phyloP scores from a whole-genome alignment of 2,329 filamentous ascomycete species.

The Fusarium longipes region DNA sequence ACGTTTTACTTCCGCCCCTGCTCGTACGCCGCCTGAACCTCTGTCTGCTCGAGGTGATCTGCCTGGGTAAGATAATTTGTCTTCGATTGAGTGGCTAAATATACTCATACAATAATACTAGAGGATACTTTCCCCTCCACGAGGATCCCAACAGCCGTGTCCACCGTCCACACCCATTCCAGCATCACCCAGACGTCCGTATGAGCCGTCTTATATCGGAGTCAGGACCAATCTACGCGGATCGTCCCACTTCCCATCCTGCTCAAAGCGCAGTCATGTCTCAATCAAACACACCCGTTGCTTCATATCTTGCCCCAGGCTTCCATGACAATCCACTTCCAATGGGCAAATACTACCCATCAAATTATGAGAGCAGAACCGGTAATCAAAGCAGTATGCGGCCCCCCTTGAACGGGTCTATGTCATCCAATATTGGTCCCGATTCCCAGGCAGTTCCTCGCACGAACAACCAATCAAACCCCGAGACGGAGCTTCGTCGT shows the following conservation, averaged over 20 bases:
- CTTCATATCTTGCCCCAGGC: conserved; percentile 64
- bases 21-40: conserved; percentile 60
- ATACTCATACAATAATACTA: conserved; percentile 47
- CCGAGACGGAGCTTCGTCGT: conserved; percentile 60
- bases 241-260: conserved; percentile 46
- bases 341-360: conserved; percentile 72
- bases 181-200: conserved; percentile 52
- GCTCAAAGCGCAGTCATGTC: conserved; percentile 33
- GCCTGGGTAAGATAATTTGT: conserved; percentile 61
- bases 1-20: conserved; percentile 54
- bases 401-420: conserved; percentile 42
- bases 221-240: conserved; percentile 43
- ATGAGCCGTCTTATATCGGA: conserved; percentile 54
- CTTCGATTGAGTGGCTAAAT: background rate
- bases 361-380: conserved; percentile 65
- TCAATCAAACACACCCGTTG: conserved; percentile 57
- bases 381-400: conserved; percentile 38
- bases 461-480: conserved; percentile 18
- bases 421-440: conserved; percentile 51
- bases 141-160: conserved; percentile 63
- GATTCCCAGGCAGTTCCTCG: conserved; percentile 50
- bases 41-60: conserved; percentile 69
- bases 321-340: conserved; percentile 61
- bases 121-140: conserved; percentile 71
- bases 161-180: conserved; percentile 64